A percentile compares a stretch with the other conserved stretches of the same genome.
Conservation (phyloP, 129 eudicot genomes). For the Ambrosia artemisiifolia region DNA sequence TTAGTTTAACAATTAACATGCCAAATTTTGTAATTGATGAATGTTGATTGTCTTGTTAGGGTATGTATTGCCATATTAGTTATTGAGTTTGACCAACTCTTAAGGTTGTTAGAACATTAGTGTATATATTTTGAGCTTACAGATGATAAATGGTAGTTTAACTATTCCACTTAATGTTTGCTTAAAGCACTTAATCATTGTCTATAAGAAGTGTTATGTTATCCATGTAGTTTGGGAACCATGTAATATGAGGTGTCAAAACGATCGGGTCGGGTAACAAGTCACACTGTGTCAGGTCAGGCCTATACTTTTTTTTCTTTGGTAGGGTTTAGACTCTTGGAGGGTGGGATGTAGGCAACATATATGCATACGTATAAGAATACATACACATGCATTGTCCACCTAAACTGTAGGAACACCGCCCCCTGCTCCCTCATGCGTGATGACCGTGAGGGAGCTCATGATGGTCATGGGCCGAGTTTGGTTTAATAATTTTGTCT, state of each 20-base stretch:
- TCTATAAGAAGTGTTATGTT: not conserved
- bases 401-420: too few relatives aligned
- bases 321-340: too few relatives aligned
- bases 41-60: not conserved
- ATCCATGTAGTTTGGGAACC: not conserved
- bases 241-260: not conserved
- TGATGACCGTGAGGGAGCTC: too few relatives aligned
- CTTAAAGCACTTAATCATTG: not conserved
- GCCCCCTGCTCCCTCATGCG: too few relatives aligned
- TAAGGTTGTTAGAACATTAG: not conserved
- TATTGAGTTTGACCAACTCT: not conserved
- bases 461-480: too few relatives aligned
- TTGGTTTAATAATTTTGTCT: too few relatives aligned
- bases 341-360: too few relatives aligned
- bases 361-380: too few relatives aligned
- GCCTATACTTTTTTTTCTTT: not conserved
- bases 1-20: not conserved
- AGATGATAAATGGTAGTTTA: not conserved
- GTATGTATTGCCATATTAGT: not conserved
- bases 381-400: too few relatives aligned
- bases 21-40: not conserved
- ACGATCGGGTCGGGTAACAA: not conserved
- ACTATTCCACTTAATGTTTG: not conserved
- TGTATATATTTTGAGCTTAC: not conserved
- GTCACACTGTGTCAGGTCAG: not conserved